Evolutionary conservation across 768 basidiomycete genomes (phyloP), one percentile per base, ranked within the genome.

Genomic region (Pulveroboletus sp.): DNA sequence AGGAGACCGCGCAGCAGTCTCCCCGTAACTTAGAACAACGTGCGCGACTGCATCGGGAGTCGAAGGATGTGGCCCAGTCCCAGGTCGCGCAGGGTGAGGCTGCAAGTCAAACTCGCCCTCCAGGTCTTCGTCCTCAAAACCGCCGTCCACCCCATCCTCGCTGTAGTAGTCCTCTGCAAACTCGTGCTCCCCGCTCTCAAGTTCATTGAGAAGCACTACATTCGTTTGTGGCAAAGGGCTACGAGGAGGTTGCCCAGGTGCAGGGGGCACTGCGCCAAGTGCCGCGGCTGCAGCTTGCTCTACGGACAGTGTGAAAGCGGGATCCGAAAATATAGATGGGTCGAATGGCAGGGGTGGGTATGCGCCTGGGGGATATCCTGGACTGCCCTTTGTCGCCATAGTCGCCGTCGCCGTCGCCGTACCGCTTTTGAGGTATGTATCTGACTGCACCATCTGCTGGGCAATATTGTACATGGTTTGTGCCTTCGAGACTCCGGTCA

Each of bases 381-480:
- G 59, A 40, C 65, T 54, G 41, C 71, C 54, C 56, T 61, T 67
- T n/a, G 65, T 63, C 49, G 71, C 64, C 59, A 65, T 67, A 45
- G 63, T 63, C 40, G 64, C 61, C 14, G 60, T 61, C 21, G 57
- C 60, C 21, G 62, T 57, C 4, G 60, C 70, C 1, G 67, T 65
- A 55, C 65, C 66, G 60, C 66, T 66, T 69, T 66, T 69, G 50
- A 69, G 62, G 46, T 69, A 68, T 26, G 68, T 52, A 30, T 68
- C 73, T 30, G 74, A 72, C 60, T 74, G 79, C 32, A 72, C 76
- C 73, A 84, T 82, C 66, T 81, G 81, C 57, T 84, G 83, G 32
- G 84, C 84, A 54, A 83, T 79, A 46, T 80, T 74, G 60, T 83
- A 82, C 81, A 85, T 82, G 8, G 80, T 78, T 68, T 78, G 73